Base-by-base conservation (phyloP, 306 rosid genomes). In the Trifolium pratense region DNA sequence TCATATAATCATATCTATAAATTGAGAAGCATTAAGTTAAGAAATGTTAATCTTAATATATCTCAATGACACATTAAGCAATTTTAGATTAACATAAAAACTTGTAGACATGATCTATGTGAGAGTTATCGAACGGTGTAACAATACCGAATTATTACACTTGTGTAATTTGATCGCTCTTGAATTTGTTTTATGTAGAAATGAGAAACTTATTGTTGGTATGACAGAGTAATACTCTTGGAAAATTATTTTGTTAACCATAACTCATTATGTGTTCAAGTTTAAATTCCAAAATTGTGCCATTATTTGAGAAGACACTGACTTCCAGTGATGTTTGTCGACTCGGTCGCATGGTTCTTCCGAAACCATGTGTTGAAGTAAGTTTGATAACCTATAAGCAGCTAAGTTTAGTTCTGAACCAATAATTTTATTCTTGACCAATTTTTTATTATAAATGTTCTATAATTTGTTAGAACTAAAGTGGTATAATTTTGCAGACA, bases 301-400 rank as follows among this genome's bases (percentile, higher is more conserved):
- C 97, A 20, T 78, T 94, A 81, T 94, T 94, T 79, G 97, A 91
- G 75, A 94, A 94, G 84, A 88, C 86, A 93, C 87, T 94, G 67
- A 89, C 96, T 77, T 91, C 96, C 52, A 91, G 98, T 89, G 98
- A 94, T 68, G 98, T 97, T 25, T 97, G 97, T 80, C 91, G 97
- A 74, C 90, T 89, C 80, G 97, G 96, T 78, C 96, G 98, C 71
- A 75, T 94, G 83, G 94, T 94, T 78, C 89, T 94, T 81, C 98
- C 98, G 53, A 94, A 94, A 87, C 90, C 96, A 34, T 94, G 96
- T 74, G 98, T 97, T 55, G 97, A 94, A 74, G 98, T 94, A 86
- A 78, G 90, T 78, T 65, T 65, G 14, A 2, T 21, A 2, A 37
- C 16, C n/a, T n/a, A n/a, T 36, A 17, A 37, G 20, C 5, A 63